These are phyloP conservation scores for Suaeda aralocaspica DNA, from an alignment of 148 eudicot genomes.

Conservation along the genomic window DNA sequence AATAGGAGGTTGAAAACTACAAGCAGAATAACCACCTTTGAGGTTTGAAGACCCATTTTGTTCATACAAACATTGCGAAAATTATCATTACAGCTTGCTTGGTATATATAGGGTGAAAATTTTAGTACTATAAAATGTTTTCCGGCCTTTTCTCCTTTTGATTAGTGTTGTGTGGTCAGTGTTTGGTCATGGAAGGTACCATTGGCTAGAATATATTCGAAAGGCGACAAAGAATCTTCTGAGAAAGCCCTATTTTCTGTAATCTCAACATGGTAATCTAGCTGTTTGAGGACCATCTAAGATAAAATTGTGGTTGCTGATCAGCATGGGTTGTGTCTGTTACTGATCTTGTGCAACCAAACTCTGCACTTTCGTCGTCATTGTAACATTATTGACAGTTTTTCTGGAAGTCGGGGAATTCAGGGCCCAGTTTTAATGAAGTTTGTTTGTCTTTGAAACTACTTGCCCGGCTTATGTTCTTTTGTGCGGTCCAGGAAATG, in stretches of 20 bases:
- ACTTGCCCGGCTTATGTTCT: not conserved
- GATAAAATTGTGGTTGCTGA: slow-evolving; percentile 16
- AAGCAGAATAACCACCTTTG: slow-evolving; percentile 23
- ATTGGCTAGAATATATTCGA: not conserved
- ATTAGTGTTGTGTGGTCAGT: slow-evolving; percentile 18
- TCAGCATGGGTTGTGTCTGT: slow-evolving; percentile 12
- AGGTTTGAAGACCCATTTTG: slow-evolving; percentile 25
- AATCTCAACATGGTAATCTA: not conserved
- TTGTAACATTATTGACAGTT: slow-evolving; percentile 5
- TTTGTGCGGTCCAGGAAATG: not conserved
- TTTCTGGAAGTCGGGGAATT: slow-evolving; percentile 10
- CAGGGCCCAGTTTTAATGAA: slow-evolving; percentile 2
- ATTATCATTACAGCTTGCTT: not conserved
- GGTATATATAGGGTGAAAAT: slow-evolving; percentile 9
- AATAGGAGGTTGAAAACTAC: slow-evolving; percentile 34
- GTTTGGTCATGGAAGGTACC: slow-evolving; percentile 18
- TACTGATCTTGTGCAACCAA: not conserved
- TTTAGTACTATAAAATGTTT: not conserved
- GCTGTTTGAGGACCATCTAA: slow-evolving; percentile 18
- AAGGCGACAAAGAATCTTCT: slow-evolving; percentile 4
- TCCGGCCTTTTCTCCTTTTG: not conserved
- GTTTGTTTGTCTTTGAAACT: slow-evolving; percentile 13
- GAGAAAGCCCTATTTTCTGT: not conserved
- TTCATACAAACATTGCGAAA: not conserved
- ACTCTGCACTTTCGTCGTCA: not conserved